A percentile compares a stretch with the other conserved stretches of the same genome.
phyloP scores from a whole-genome alignment of 1,284 basidiomycete species.

The Papiliotrema terrestris region DNA sequence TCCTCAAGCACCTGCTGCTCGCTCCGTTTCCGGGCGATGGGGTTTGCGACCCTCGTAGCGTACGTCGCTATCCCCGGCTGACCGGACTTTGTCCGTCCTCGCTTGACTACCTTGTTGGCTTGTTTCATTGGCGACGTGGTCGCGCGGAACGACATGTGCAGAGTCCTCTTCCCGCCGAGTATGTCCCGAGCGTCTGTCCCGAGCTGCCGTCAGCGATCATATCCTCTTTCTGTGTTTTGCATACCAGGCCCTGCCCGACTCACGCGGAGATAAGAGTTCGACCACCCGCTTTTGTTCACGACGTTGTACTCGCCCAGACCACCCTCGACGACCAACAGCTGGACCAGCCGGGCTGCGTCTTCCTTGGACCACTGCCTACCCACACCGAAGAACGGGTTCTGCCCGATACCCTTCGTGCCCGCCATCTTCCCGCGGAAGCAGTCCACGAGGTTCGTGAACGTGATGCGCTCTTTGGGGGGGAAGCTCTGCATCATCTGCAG shows the following conservation, averaged over 20 bases:
- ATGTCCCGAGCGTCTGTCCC: slow-evolving; percentile 22
- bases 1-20: slow-evolving; percentile 27
- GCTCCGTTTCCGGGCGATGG: slow-evolving; percentile 30
- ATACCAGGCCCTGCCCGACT: too few species aligned
- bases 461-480: slow-evolving; percentile 29
- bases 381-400: slow-evolving; percentile 33
- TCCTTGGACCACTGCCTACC: slow-evolving; percentile 37
- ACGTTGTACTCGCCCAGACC: slow-evolving; percentile 36
- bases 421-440: slow-evolving; percentile 42
- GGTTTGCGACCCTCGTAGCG: slow-evolving; percentile 17
- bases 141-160: slow-evolving; percentile 34
- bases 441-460: slow-evolving; percentile 38
- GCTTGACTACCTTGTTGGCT: slow-evolving; percentile 3
- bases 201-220: slow-evolving; percentile 18
- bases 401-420: slow-evolving; percentile 28
- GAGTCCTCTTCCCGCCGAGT: slow-evolving; percentile 24
- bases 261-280: slow-evolving; percentile 45
- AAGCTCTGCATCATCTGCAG: slow-evolving; percentile 38
- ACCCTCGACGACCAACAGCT: slow-evolving; percentile 41
- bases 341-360: slow-evolving; percentile 44
- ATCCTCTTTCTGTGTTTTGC: too few species aligned
- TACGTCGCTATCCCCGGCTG: slow-evolving; percentile 22
- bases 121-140: slow-evolving; percentile 17
- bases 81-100: background rate
- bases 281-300: slow-evolving; percentile 40